Evolutionary conservation across 2,329 filamentous ascomycete genomes (phyloP).

Genomic region (Neonectria ditissima): DNA sequence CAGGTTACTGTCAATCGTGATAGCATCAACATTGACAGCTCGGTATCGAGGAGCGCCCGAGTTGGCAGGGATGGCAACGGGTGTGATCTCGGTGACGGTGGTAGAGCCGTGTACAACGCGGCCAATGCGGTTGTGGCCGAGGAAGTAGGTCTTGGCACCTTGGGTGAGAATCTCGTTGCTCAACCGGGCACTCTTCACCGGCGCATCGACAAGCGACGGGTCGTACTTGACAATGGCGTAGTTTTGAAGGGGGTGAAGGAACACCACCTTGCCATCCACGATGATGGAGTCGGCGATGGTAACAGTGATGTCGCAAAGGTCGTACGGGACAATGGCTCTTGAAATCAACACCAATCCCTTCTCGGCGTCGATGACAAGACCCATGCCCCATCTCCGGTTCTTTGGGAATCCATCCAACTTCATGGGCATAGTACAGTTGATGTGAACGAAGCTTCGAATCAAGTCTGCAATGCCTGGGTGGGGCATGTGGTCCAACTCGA

Average conservation of each 20-base stretch:
- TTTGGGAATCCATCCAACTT: constrained; percentile 99
- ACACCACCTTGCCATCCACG: constrained; percentile 92
- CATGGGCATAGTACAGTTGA: constrained; percentile 91
- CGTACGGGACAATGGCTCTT: constrained; percentile 92
- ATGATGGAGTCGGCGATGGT: constrained; percentile 98
- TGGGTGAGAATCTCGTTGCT: constrained; percentile 87
- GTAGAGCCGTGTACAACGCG: constrained; percentile 94
- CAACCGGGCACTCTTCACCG: constrained; percentile 88
- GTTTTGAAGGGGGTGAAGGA: constrained; percentile 96
- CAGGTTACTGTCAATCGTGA: constrained; percentile 94
- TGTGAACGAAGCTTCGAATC: constrained; percentile 93
- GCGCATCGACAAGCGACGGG: constrained; percentile 90
- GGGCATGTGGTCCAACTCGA: constrained; percentile 88
- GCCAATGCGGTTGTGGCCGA: constrained; percentile 97
- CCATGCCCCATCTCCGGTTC: constrained; percentile 93
- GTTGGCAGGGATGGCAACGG: constrained; percentile 95
- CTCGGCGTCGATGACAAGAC: constrained; percentile 95
- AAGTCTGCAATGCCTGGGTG: constrained; percentile 93
- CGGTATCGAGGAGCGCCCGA: constrained; percentile 91
- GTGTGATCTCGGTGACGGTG: constrained; percentile 95
- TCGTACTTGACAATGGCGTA: constrained; percentile 97
- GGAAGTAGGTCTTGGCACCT: constrained; percentile 93
- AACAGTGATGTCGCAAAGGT: constrained; percentile 94
- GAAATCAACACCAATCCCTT: constrained; percentile 96
- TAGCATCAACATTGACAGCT: constrained; percentile 95